Evolutionary conservation across 345 rosid species (phyloP).

Genomic region (Turnera subulata): DNA sequence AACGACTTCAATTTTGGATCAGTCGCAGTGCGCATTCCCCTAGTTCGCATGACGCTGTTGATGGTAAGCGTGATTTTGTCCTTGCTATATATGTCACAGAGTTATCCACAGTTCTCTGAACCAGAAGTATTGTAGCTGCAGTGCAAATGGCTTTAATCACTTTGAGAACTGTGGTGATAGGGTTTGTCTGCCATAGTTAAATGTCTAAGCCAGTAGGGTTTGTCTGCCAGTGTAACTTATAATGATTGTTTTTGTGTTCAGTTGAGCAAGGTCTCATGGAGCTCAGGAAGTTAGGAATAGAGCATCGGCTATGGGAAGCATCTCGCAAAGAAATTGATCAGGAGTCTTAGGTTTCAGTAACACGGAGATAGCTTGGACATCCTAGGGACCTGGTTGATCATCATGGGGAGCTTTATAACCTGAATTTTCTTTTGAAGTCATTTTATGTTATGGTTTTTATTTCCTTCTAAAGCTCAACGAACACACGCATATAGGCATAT

Average conservation of each 20-base stretch:
- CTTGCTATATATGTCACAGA: neutral
- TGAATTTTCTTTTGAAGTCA: too few species aligned
- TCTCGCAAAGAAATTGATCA: slow-evolving; percentile 52
- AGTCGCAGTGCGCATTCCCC: slow-evolving; percentile 29
- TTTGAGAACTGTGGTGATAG: too few species aligned
- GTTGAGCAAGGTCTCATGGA: slow-evolving; percentile 88
- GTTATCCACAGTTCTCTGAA: neutral
- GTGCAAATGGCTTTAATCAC: too few species aligned
- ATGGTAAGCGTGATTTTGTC: slow-evolving; percentile 17
- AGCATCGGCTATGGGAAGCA: slow-evolving; percentile 90
- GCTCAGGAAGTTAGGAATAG: slow-evolving; percentile 79
- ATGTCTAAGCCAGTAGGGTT: too few species aligned
- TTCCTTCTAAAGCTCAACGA: too few species aligned
- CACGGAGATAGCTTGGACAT: slow-evolving; percentile 9
- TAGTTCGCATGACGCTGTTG: slow-evolving; percentile 30
- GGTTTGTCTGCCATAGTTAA: too few species aligned
- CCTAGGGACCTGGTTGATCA: slow-evolving; percentile 5
- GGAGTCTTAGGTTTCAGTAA: slow-evolving; percentile 11
- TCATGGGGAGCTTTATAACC: neutral
- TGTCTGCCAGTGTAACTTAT: too few species aligned
- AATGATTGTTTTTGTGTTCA: slow-evolving; percentile 19
- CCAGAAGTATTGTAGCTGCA: too few species aligned
- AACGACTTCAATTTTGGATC: slow-evolving; percentile 30
- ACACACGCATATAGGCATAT: too few species aligned
- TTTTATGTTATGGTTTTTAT: too few species aligned